Base-by-base conservation (phyloP, 2,329 filamentous ascomycete genomes). In the Ophiostoma quercus region DNA sequence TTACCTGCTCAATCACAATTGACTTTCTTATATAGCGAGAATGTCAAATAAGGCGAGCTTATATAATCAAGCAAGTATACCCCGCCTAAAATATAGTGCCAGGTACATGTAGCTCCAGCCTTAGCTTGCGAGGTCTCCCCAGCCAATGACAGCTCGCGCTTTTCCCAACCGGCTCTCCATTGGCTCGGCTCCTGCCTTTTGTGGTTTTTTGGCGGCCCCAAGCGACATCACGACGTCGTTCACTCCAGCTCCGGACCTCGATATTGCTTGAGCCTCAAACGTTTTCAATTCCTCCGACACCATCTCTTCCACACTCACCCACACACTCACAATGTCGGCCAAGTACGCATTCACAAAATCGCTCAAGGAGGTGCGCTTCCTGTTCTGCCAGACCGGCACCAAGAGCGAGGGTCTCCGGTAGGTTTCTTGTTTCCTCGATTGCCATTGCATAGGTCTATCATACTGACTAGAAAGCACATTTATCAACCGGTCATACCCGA, bases 331-430 rank as follows among this genome's bases (percentile, higher is more conserved):
- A 74, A 98, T 98, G 95, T 92, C 93, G 75, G 84, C 86, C 82
- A 96, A 95, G 85, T 97, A 97, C 84, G 92, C 89, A 76, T 99
- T 99, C 83, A 87, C 88, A 75, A 90, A 92, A 80, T 84, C 88
- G 74, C 85, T 99, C 79, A 96, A 93, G 86, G 95, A 99, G 86
- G 86, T 99, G 79, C 91, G 95, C 79, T 99, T 99, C 83, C 86
- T 96, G 77, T 94, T 98, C 84, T 98, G 95, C 85, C 94, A 98
- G 83, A 94, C 92, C 68, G 92, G 91, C 74, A 91, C 96, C 79
- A 89, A 92, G 79, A 97, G 94, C 84, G 91, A 92, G 77, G 89
- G 92, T 73, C 90, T 92, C 74, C 89, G 95, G 95, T 74, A 70
- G 1, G 72, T 67, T 54, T 54, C 6, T 57, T 57, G 9, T 57